phyloP scores from a whole-genome alignment of 1,284 basidiomycete species.

The Ceraceosorus guamensis region DNA sequence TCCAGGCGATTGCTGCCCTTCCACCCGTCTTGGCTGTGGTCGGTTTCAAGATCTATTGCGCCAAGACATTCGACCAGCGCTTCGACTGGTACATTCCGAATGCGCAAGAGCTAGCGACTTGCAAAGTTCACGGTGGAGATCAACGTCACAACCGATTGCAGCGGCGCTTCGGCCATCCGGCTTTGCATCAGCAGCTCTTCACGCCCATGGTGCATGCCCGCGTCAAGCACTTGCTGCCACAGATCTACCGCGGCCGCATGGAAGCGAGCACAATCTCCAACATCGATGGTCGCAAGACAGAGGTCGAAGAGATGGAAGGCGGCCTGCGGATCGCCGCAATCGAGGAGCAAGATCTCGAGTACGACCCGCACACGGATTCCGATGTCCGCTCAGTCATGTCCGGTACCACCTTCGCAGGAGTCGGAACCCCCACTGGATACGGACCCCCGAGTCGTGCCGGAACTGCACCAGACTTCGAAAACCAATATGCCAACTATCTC shows the following conservation, averaged over 20 bases:
- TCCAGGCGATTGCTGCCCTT: slow-evolving; percentile 32
- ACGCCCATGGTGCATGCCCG: slow-evolving; percentile 43
- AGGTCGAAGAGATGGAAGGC: slow-evolving; percentile 27
- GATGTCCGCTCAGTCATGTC: slow-evolving; percentile 38
- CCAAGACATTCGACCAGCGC: slow-evolving; percentile 28
- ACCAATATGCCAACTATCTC: slow-evolving; percentile 34
- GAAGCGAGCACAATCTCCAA: slow-evolving; percentile 19
- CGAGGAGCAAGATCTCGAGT: slow-evolving; percentile 41
- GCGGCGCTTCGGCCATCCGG: slow-evolving; percentile 46
- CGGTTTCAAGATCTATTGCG: slow-evolving; percentile 41
- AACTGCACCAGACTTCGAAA: slow-evolving; percentile 23
- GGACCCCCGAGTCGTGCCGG: slow-evolving; percentile 6
- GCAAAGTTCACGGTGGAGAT: slow-evolving; percentile 32
- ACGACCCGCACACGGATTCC: slow-evolving; percentile 35
- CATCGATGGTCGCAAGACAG: slow-evolving; percentile 33
- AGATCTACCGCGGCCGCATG: slow-evolving; percentile 36
- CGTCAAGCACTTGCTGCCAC: slow-evolving; percentile 31
- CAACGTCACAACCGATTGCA: slow-evolving; percentile 36
- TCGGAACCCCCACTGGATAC: slow-evolving; percentile 9
- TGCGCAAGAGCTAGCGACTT: slow-evolving; percentile 29
- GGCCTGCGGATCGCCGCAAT: slow-evolving; percentile 41
- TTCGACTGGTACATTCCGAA: slow-evolving; percentile 46
- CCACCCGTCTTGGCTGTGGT: slow-evolving; percentile 41
- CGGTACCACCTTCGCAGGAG: slow-evolving; percentile 31
- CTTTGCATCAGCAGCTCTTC: slow-evolving; percentile 38